Percentiles rank a stretch among this genome's conserved stretches.
These are phyloP conservation scores for Triticum aestivum DNA, from an alignment of 176 grass and related monocot species.

Conservation along the genomic window DNA sequence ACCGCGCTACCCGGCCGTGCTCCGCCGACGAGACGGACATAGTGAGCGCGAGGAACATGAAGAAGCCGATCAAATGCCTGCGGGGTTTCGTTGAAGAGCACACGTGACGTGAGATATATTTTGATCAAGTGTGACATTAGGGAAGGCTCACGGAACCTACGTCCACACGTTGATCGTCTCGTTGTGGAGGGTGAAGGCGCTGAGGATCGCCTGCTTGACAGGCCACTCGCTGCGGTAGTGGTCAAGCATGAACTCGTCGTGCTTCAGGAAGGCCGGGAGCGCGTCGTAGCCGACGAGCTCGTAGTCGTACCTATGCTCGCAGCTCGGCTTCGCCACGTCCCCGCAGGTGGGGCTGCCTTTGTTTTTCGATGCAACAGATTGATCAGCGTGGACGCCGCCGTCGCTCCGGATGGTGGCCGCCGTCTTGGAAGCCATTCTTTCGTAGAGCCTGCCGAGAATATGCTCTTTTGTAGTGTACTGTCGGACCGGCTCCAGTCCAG, in stretches of 20 bases:
- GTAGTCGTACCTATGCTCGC: conserved; percentile 28
- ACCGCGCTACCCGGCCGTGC: conserved; percentile 22
- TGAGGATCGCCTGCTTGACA: conserved; percentile 55
- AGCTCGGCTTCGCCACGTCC: neutral
- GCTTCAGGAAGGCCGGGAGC: conserved; percentile 63
- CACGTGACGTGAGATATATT: neutral
- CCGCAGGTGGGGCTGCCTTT: too few relatives aligned
- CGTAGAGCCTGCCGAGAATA: too few relatives aligned
- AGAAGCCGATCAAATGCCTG: conserved; percentile 76
- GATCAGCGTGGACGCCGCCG: too few relatives aligned
- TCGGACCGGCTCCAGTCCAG: too few relatives aligned
- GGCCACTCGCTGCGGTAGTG: conserved; percentile 88
- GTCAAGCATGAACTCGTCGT: conserved; percentile 71
- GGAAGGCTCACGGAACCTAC: conserved; percentile 22
- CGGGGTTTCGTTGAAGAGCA: neutral
- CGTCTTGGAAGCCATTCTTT: too few relatives aligned
- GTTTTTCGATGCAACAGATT: too few relatives aligned
- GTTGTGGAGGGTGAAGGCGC: conserved; percentile 69
- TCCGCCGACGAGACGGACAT: neutral
- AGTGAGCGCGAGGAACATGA: conserved; percentile 70
- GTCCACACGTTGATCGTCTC: conserved; percentile 82
- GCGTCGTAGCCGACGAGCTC: conserved; percentile 58
- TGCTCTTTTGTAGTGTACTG: too few relatives aligned
- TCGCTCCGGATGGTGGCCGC: too few relatives aligned
- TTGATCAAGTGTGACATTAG: too few relatives aligned